These are phyloP conservation scores for Blastobotrys raffinosifermentans DNA, from an alignment of 1,139 yeast genomes.

Conservation along the genomic window DNA sequence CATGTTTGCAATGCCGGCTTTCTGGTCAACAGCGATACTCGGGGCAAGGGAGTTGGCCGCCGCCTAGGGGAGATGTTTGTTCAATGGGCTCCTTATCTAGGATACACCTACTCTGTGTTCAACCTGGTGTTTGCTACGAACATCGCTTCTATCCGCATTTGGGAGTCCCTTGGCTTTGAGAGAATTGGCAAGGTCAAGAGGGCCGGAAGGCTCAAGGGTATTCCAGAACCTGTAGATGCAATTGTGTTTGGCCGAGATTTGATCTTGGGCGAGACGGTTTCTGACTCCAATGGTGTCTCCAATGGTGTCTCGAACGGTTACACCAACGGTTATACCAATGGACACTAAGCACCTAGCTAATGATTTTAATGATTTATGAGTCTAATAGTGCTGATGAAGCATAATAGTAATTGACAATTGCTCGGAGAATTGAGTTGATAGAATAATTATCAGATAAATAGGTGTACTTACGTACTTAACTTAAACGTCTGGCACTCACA, in stretches of 20 bases:
- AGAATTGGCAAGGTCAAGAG: constrained; percentile 72
- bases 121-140: constrained; percentile 87
- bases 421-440: too few relatives aligned
- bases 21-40: constrained; percentile 82
- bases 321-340: too few relatives aligned
- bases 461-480: too few relatives aligned
- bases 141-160: constrained; percentile 69
- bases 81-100: constrained; percentile 87
- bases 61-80: constrained; percentile 76
- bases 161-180: constrained; percentile 74
- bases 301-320: too few relatives aligned
- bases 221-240: constrained; percentile 77
- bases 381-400: too few relatives aligned
- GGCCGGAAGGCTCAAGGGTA: constrained; percentile 83
- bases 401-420: too few relatives aligned
- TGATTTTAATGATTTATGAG: too few relatives aligned
- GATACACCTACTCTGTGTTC: constrained; percentile 78
- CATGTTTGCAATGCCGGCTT: constrained; percentile 92
- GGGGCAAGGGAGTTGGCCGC: constrained; percentile 90
- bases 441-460: too few relatives aligned
- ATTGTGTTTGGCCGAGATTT: constrained; percentile 60
- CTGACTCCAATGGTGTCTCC: too few relatives aligned
- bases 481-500: too few relatives aligned
- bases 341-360: too few relatives aligned
- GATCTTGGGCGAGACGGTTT: too few relatives aligned